These are phyloP conservation scores for Cladorrhinum samala DNA, from an alignment of 495 filamentous ascomycete genomes.

Conservation along the genomic window DNA sequence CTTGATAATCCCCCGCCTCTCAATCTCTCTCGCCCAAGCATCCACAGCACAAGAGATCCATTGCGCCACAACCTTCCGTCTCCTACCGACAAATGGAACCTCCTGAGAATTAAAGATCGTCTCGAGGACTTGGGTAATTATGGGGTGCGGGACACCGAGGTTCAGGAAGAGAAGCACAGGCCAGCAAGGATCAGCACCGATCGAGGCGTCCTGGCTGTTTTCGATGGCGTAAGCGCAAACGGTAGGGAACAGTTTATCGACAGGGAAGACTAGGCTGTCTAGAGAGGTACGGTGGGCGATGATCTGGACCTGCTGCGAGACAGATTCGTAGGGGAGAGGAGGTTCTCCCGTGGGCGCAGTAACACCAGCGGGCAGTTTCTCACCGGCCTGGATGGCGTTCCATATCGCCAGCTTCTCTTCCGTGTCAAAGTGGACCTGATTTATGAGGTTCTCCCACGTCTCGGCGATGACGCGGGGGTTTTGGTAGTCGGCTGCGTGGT, in stretches of 20 bases:
- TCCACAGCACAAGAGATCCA: conserved; percentile 35
- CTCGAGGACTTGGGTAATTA: conserved; percentile 71
- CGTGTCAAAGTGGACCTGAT: conserved; percentile 60
- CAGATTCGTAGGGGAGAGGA: conserved; percentile 67
- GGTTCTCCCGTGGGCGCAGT: conserved; percentile 20
- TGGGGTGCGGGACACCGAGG: conserved; percentile 67
- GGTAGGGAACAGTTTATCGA: conserved; percentile 55
- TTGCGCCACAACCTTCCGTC: conserved; percentile 34
- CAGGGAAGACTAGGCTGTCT: conserved; percentile 66
- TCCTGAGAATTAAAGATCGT: conserved; percentile 77
- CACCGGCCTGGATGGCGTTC: conserved; percentile 15
- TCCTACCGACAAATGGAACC: conserved; percentile 67
- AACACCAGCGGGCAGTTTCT: conserved; percentile 8
- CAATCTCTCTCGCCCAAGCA: conserved; percentile 38
- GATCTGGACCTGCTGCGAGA: conserved; percentile 65
- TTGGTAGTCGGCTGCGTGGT: conserved; percentile 79
- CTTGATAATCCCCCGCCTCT: conserved; percentile 30
- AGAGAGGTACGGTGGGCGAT: conserved; percentile 74
- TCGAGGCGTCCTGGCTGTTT: conserved; percentile 58
- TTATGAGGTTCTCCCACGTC: conserved; percentile 80
- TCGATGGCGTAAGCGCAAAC: conserved; percentile 73
- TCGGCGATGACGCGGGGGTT: conserved; percentile 71
- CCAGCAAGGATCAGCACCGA: conserved; percentile 60
- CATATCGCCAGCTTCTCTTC: conserved; percentile 40
- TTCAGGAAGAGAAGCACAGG: conserved; percentile 74